A percentile compares a stretch with the other conserved stretches of the same genome.
Conservation (phyloP, 2,329 filamentous ascomycete species). For the Nigrospora oryzae region DNA sequence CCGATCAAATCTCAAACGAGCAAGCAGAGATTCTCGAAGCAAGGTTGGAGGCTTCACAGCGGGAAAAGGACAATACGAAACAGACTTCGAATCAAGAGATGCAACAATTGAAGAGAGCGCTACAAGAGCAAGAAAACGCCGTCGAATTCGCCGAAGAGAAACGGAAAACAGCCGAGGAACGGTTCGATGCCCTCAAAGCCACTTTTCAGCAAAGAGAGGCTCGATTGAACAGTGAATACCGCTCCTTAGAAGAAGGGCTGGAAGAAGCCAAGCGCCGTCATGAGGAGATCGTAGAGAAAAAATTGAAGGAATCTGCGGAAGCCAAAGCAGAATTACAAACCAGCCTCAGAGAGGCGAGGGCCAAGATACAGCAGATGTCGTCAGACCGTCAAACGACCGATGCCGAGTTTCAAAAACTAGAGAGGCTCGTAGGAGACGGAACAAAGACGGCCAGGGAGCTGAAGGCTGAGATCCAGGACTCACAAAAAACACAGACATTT, state of each 20-base stretch:
- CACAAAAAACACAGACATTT: not conserved
- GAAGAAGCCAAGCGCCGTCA: not conserved
- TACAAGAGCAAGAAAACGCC: too few species aligned
- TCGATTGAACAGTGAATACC: too few species aligned
- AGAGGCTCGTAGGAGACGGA: not conserved
- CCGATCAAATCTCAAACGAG: not conserved
- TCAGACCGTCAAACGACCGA: not conserved
- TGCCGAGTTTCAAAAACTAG: not conserved
- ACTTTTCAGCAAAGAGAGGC: too few species aligned
- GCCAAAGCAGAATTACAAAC: not conserved
- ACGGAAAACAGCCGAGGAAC: too few species aligned
- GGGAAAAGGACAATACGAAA: too few species aligned
- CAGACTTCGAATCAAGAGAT: too few species aligned
- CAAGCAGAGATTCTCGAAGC: not conserved
- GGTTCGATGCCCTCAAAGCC: too few species aligned
- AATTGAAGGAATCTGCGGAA: not conserved
- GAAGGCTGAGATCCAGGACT: not conserved
- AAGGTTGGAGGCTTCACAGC: not conserved
- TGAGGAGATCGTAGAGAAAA: not conserved
- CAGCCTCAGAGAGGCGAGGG: not conserved
- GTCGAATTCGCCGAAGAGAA: too few species aligned
- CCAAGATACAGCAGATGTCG: conserved; percentile 1
- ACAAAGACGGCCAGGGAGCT: not conserved
- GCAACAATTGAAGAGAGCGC: too few species aligned
- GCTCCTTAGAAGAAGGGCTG: too few species aligned